These are phyloP conservation scores for Clathrospora elynae DNA, from an alignment of 2,329 filamentous ascomycete species.

Conservation along the genomic window DNA sequence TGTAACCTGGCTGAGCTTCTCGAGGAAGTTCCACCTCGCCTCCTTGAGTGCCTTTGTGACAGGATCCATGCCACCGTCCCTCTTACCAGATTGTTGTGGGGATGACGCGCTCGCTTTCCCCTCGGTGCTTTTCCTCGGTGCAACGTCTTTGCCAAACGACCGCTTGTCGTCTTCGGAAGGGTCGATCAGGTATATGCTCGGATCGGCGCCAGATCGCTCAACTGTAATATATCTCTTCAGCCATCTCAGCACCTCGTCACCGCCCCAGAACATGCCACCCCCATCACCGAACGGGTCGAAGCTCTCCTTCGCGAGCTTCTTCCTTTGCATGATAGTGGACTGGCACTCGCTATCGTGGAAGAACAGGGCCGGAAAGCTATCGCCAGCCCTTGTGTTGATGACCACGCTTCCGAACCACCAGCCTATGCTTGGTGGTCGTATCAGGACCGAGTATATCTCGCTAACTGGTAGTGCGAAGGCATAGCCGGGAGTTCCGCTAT, in stretches of 20 bases:
- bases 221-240: slow-evolving; percentile 81
- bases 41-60: slow-evolving; percentile 93
- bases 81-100: slow-evolving; percentile 39
- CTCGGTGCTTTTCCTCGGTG: slow-evolving; percentile 43
- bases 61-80: slow-evolving; percentile 84
- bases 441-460: slow-evolving; percentile 86
- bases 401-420: slow-evolving; percentile 99
- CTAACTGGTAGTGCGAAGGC: slow-evolving; percentile 90
- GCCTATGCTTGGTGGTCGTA: slow-evolving; percentile 88
- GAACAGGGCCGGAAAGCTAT: slow-evolving; percentile 93
- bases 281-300: slow-evolving; percentile 89
- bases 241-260: slow-evolving; percentile 93
- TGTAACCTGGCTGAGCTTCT: slow-evolving; percentile 96
- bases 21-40: slow-evolving; percentile 92
- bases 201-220: slow-evolving; percentile 82
- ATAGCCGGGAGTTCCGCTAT: slow-evolving; percentile 75
- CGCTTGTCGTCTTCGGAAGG: slow-evolving; percentile 82
- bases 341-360: slow-evolving; percentile 98
- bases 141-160: slow-evolving; percentile 72
- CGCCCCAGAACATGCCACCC: slow-evolving; percentile 95
- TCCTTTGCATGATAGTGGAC: slow-evolving; percentile 92
- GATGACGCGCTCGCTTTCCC: slow-evolving; percentile 32
- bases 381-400: slow-evolving; percentile 87
- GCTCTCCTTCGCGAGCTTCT: slow-evolving; percentile 77
- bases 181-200: slow-evolving; percentile 88